phyloP scores from a whole-genome alignment of 202 grass and related monocot species.

The Saccharum hybrid region DNA sequence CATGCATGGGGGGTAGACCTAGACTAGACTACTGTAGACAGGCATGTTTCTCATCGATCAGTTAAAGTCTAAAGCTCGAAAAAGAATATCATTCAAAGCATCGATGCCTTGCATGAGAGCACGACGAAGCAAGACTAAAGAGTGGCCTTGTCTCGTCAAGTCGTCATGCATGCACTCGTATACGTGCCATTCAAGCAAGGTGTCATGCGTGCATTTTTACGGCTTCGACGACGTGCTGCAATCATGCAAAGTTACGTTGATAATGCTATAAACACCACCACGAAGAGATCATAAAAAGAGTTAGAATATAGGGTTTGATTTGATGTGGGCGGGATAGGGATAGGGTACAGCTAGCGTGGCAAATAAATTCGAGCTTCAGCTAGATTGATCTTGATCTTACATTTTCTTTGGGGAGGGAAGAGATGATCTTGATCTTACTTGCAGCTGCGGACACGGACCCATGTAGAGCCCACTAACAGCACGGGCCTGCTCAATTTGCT shows the following conservation, averaged over 20 bases:
- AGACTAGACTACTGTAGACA: neutral
- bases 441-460: too few relatives aligned
- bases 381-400: neutral
- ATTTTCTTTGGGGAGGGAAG: too few relatives aligned
- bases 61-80: slow-evolving; percentile 36
- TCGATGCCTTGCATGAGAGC: slow-evolving; percentile 7
- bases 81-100: neutral
- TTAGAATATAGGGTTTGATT: neutral
- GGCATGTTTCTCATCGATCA: neutral
- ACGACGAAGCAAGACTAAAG: slow-evolving; percentile 29
- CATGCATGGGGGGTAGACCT: neutral
- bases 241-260: slow-evolving; percentile 27
- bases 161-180: neutral
- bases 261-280: neutral
- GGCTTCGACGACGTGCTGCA: slow-evolving; percentile 20
- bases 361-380: neutral
- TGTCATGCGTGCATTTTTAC: slow-evolving; percentile 26
- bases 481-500: too few relatives aligned
- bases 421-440: too few relatives aligned
- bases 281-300: neutral
- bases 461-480: too few relatives aligned
- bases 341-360: neutral
- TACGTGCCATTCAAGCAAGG: slow-evolving; percentile 50
- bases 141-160: neutral
- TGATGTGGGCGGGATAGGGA: neutral